A percentile compares a stretch with the other conserved stretches of the same genome.
These are phyloP conservation scores for Xylaria acuta DNA, from an alignment of 495 filamentous ascomycete genomes.

Conservation along the genomic window DNA sequence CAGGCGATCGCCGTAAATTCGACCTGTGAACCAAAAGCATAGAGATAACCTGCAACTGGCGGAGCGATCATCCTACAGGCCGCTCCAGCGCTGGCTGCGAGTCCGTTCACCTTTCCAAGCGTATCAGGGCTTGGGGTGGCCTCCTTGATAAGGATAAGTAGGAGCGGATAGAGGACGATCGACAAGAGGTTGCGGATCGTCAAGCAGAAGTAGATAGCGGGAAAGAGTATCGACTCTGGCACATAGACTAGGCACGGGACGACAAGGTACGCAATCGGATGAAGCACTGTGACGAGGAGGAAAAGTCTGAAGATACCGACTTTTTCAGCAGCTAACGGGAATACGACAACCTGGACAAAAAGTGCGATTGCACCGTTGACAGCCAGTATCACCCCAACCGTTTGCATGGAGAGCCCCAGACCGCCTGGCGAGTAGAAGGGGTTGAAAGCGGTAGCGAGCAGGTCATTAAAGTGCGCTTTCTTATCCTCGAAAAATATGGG, in stretches of 20 bases:
- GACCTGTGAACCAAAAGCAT: conserved; percentile 68
- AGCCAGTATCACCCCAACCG: conserved; percentile 80
- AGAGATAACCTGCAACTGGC: conserved; percentile 76
- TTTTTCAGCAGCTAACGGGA: conserved; percentile 71
- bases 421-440: conserved; percentile 72
- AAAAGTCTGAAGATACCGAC: conserved; percentile 80
- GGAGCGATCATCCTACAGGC: conserved; percentile 78
- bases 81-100: conserved; percentile 79
- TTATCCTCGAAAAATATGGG: conserved; percentile 86
- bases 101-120: conserved; percentile 80
- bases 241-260: conserved; percentile 73
- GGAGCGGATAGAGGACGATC: conserved; percentile 78
- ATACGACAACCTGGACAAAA: conserved; percentile 76
- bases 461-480: conserved; percentile 38
- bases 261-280: conserved; percentile 77
- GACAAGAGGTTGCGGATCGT: conserved; percentile 75
- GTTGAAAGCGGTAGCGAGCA: conserved; percentile 34
- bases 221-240: conserved; percentile 61
- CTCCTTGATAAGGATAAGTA: conserved; percentile 85
- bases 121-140: conserved; percentile 70
- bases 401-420: conserved; percentile 72
- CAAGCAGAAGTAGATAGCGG: conserved; percentile 76
- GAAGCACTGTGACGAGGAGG: conserved; percentile 72
- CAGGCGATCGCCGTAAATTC: conserved; percentile 78
- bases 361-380: conserved; percentile 81